Base-by-base conservation (phyloP, 1,284 basidiomycete genomes). In the Trichosporon sp. region DNA sequence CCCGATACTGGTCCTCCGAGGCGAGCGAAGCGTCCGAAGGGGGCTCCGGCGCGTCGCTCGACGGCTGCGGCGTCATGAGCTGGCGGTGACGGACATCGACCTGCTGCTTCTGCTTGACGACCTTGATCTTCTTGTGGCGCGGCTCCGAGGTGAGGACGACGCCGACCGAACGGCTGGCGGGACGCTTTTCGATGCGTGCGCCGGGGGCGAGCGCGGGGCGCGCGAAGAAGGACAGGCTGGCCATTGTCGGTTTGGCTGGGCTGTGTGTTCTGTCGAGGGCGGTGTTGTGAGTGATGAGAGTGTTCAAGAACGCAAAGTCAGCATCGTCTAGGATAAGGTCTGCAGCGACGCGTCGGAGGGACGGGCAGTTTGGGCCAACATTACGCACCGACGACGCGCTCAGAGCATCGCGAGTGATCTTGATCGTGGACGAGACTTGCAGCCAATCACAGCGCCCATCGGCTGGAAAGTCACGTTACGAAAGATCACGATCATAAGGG, bases 1-100 rank as follows among this genome's bases (percentile, higher is more conserved):
- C 70, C 66, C 6, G 76, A 75, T 40, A 40, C 31, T 75, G 68
- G 68, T 77, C 76, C 74, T 77, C 77, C 19, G 69, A 65, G 37
- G 37, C 7, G 38, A 11, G 8, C 38, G 38, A 40, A 10, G 38
- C 10, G 38, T 40, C 38, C 38, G 38, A 40, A 12, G 38, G 12
- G 7, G 38, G 38, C 12, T 72, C 71, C 26, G 64, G 48, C 21
- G 51, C 51, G 21, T 76, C 76, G 59, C 71, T 73, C 35, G 73
- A 75, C 31, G 75, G 67, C 38, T 74, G 70, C n/a, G 76, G 75
- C 4, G 76, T 77, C 59, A 75, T 67, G 1, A 69, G 72, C 26
- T 64, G 31, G 19, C 59, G 66, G 16, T 35, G 59, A 2, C 59
- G 31, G 59, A n/a, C 32, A 11, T 35, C 32, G 32, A 4, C 31